Percentiles rank a stretch among this genome's conserved stretches.
These are phyloP conservation scores for Mortierella alpina DNA, from an alignment of 192 early-diverging fungal genomes.

Conservation along the genomic window DNA sequence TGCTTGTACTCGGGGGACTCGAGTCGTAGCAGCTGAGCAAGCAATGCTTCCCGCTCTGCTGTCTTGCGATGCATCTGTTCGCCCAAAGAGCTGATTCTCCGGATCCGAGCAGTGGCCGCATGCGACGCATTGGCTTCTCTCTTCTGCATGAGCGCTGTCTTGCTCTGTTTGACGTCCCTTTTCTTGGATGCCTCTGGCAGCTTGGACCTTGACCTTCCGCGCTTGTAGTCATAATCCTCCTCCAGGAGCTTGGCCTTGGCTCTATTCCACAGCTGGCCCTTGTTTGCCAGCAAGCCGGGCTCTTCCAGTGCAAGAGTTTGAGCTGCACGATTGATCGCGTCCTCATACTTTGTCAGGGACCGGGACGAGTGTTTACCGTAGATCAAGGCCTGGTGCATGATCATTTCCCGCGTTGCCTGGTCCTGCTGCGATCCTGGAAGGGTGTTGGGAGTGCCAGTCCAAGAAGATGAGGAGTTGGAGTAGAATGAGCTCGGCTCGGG, in stretches of 20 bases:
- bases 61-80: conserved; percentile 50
- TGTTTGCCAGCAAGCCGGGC: conserved; percentile 56
- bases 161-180: conserved; percentile 35
- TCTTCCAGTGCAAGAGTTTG: conserved; percentile 59
- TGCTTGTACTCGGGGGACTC: conserved; percentile 38
- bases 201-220: conserved; percentile 67
- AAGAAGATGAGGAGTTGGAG: conserved; percentile 46
- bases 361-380: conserved; percentile 66
- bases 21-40: conserved; percentile 31
- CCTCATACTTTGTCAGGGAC: conserved; percentile 62
- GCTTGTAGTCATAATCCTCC: conserved; percentile 66
- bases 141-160: conserved; percentile 42
- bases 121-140: conserved; percentile 57
- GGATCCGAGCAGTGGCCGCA: conserved; percentile 42
- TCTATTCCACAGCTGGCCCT: conserved; percentile 58
- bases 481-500: conserved; percentile 35
- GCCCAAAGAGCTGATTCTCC: conserved; percentile 47
- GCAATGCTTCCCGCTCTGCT: conserved; percentile 31
- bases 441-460: conserved; percentile 18
- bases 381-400: conserved; percentile 63
- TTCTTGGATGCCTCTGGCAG: conserved; percentile 55
- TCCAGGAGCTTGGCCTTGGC: conserved; percentile 62
- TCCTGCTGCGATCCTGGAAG: conserved; percentile 14
- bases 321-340: conserved; percentile 64
- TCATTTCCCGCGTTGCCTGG: conserved; percentile 51